Percentiles rank a stretch among this genome's conserved stretches.
Conservation (phyloP, 2,329 filamentous ascomycete genomes). For the Cercospora brassicicola region DNA sequence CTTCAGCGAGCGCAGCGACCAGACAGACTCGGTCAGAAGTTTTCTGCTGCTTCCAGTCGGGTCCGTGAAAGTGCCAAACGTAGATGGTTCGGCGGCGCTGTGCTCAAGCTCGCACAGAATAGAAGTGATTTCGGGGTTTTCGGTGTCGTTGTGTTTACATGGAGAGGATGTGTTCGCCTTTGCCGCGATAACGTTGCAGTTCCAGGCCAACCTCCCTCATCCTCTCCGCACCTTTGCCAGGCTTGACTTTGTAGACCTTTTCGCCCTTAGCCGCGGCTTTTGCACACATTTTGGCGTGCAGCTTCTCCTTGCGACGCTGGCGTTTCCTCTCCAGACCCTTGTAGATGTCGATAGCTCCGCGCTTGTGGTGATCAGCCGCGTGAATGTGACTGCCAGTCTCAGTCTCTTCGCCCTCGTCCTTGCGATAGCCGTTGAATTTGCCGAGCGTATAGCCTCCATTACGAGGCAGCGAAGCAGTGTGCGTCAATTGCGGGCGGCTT, state of each 20-base stretch:
- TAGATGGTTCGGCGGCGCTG: slow-evolving; percentile 29
- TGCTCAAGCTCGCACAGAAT: slow-evolving; percentile 26
- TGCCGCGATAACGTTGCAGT: slow-evolving; percentile 76
- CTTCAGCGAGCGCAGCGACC: slow-evolving; percentile 26
- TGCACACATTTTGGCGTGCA: slow-evolving; percentile 84
- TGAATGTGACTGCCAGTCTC: slow-evolving; percentile 30
- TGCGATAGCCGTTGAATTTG: slow-evolving; percentile 35
- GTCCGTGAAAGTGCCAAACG: slow-evolving; percentile 18
- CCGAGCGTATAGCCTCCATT: slow-evolving; percentile 63
- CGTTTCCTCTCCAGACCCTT: slow-evolving; percentile 94
- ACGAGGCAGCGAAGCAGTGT: slow-evolving; percentile 84
- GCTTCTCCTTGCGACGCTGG: slow-evolving; percentile 88
- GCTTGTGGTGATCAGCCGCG: slow-evolving; percentile 63
- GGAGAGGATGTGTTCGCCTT: slow-evolving; percentile 54
- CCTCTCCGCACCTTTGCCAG: slow-evolving; percentile 84
- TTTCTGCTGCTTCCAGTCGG: slow-evolving; percentile 5
- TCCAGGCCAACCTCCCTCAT: slow-evolving; percentile 91
- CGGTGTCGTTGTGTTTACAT: slow-evolving; percentile 32
- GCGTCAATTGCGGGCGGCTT: slow-evolving; percentile 66
- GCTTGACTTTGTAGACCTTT: slow-evolving; percentile 68
- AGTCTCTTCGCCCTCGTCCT: slow-evolving; percentile 42
- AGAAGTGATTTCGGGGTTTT: neutral
- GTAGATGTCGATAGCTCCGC: slow-evolving; percentile 96
- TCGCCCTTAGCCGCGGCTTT: slow-evolving; percentile 65
- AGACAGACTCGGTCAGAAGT: slow-evolving; percentile 19